Conservation (phyloP, 805 yeast species). For the Candida pseudofarinosa region DNA sequence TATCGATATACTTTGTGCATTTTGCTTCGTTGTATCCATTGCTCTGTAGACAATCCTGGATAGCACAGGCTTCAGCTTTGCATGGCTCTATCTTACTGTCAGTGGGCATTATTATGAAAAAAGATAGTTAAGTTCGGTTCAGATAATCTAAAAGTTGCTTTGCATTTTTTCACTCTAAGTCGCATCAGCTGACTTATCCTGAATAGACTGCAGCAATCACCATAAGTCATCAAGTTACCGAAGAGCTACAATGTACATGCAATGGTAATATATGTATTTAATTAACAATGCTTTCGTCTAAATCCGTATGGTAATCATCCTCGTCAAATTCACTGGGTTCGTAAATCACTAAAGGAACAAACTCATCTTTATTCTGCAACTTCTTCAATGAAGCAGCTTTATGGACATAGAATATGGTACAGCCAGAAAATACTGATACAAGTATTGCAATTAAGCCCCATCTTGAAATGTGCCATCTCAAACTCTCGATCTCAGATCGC, state of each 20-base stretch:
- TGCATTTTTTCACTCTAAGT: not conserved
- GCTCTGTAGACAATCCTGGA: conserved; percentile 69
- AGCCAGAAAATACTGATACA: conserved; percentile 54
- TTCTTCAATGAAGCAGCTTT: conserved; percentile 16
- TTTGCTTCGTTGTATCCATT: conserved; percentile 67
- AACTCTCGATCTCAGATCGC: conserved; percentile 79
- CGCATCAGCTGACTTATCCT: not conserved
- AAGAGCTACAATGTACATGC: not conserved
- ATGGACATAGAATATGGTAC: conserved; percentile 50
- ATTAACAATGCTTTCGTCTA: conserved; percentile 32
- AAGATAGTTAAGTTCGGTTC: not conserved
- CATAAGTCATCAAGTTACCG: not conserved
- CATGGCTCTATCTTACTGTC: conserved; percentile 43
- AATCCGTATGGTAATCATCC: conserved; percentile 53
- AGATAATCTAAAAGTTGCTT: not conserved
- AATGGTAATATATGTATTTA: conserved; percentile 1
- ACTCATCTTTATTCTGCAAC: conserved; percentile 26
- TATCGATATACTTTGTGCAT: conserved; percentile 67
- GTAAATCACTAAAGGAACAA: conserved; percentile 39
- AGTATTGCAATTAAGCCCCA: conserved; percentile 79
- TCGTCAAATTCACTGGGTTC: conserved; percentile 51
- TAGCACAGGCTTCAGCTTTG: conserved; percentile 76
- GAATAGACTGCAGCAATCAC: not conserved
- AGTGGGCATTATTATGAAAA: not conserved
- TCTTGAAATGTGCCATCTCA: conserved; percentile 91